Evolutionary conservation across 345 rosid species (phyloP).

Genomic region (Citrus trifoliata): DNA sequence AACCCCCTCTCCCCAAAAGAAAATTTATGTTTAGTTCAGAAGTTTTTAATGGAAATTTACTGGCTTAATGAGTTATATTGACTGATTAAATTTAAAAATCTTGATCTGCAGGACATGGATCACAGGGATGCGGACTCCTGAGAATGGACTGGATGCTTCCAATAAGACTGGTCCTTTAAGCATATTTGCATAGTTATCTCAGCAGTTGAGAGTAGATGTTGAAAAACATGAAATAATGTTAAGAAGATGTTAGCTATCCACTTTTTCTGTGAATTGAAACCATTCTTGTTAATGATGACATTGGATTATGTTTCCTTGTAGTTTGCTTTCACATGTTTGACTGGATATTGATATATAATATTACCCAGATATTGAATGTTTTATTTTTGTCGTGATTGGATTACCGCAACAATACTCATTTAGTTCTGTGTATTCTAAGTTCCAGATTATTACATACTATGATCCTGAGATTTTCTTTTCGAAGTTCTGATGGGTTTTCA

Average conservation of each 20-base stretch:
- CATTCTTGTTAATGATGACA: not conserved
- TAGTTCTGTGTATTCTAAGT: not conserved
- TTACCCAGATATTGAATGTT: not conserved
- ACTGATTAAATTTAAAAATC: not conserved
- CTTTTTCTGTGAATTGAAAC: slow-evolving; percentile 11
- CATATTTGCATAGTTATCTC: slow-evolving; percentile 48
- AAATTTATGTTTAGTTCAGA: not conserved
- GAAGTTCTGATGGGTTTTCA: not conserved
- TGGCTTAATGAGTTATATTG: not conserved
- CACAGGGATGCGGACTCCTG: slow-evolving; percentile 51
- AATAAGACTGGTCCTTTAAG: slow-evolving; percentile 71
- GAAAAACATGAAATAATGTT: slow-evolving; percentile 4
- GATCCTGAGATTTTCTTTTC: not conserved
- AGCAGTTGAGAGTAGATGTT: slow-evolving; percentile 1
- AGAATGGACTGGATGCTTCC: slow-evolving; percentile 59
- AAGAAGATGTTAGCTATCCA: slow-evolving; percentile 1
- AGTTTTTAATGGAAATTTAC: not conserved
- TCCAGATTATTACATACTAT: not conserved
- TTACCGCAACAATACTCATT: not conserved
- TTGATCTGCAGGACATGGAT: slow-evolving; percentile 58
- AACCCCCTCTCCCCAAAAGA: too few relatives aligned
- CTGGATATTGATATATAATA: slow-evolving; percentile 11
- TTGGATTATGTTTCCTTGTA: not conserved
- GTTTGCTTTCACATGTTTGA: not conserved
- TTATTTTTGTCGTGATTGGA: not conserved